Base-by-base conservation (phyloP, 1,284 basidiomycete genomes). In the Puccinia horiana region DNA sequence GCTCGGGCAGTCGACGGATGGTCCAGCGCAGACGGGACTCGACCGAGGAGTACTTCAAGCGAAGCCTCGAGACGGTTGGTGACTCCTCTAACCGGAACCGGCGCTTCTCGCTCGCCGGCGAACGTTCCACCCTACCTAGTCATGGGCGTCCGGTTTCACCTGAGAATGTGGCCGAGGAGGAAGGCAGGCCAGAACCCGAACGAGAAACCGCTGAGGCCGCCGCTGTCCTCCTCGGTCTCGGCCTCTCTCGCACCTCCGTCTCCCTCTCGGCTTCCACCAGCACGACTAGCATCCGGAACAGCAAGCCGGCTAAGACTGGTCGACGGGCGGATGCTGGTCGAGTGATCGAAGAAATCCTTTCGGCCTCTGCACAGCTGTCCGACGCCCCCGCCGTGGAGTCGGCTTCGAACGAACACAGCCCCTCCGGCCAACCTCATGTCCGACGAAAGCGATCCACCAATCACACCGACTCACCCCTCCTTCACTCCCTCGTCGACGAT, bases 191-290 rank as follows among this genome's bases (percentile, higher is more conserved):
- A 4, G 61, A 77, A 16, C 37, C 44, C 12, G 76, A 77, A 35
- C 61, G 32, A 26, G 76, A 77, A 40, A 77, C 76, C 29, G 76
- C 47, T 11, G 76, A 56, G 65, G 76, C 76, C 26, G 76, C 76
- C 35, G 61, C 76, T 5, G 76, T 77, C 23, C 40, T 77, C 12
- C 32, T 77, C 5, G 76, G 76, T 2, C 61, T 77, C 20, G 76
- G 76, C 12, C 44, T 65, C 29, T 29, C n/a, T 20, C 61, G 61
- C 18, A 12, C 76, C 44, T 23, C 52, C 4, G 23, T 23, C 37
- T 54, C 52, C 11, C 52, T 54, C 23, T 23, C 52, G 9, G 52
- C 23, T 18, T n/a, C 52, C 14, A n/a, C 23, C 52, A n/a, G 52
- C 52, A 14, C 14, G 4, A 18, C 52, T 5, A 54, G 44, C 44